Evolutionary conservation across 129 eudicot species (phyloP).

Genomic region (Pseudognaphalium luteoalbum): DNA sequence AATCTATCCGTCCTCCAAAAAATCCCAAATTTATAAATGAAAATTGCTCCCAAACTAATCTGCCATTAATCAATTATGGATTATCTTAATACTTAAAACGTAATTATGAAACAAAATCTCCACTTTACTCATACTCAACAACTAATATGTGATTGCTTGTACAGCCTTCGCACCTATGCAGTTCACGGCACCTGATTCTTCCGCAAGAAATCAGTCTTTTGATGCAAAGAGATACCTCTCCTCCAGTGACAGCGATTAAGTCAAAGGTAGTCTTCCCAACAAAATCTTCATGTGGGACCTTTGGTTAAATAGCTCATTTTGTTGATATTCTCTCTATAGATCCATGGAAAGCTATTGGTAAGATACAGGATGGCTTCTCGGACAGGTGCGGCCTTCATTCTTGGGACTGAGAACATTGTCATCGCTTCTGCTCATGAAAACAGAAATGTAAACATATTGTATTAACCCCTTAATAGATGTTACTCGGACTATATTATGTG

Average conservation of each 20-base stretch:
- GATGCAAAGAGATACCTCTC: constrained; percentile 62
- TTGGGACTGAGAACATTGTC: not conserved
- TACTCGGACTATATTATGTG: not conserved
- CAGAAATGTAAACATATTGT: constrained; percentile 5
- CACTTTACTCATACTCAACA: not conserved
- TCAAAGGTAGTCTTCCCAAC: constrained; percentile 4
- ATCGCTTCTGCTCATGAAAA: not conserved
- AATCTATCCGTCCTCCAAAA: not conserved
- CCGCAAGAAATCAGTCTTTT: constrained; percentile 54
- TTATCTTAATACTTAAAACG: not conserved
- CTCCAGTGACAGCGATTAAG: constrained; percentile 53
- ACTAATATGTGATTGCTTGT: constrained; percentile 28
- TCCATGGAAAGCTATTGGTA: constrained; percentile 11
- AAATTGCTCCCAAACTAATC: not conserved
- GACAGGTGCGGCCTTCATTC: constrained; percentile 8
- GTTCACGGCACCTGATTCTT: constrained; percentile 44
- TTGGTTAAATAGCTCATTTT: not conserved
- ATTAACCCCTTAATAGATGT: not conserved
- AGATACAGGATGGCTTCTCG: not conserved
- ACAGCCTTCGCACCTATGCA: constrained; percentile 80
- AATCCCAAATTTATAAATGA: not conserved
- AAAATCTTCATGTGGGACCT: not conserved
- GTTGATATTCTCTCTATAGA: not conserved
- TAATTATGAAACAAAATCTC: not conserved
- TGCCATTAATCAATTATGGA: not conserved